Percentiles rank a stretch among this genome's conserved stretches.
These are phyloP conservation scores for Eragrostis curvula DNA, from an alignment of 176 grass and related monocot species.

Conservation along the genomic window DNA sequence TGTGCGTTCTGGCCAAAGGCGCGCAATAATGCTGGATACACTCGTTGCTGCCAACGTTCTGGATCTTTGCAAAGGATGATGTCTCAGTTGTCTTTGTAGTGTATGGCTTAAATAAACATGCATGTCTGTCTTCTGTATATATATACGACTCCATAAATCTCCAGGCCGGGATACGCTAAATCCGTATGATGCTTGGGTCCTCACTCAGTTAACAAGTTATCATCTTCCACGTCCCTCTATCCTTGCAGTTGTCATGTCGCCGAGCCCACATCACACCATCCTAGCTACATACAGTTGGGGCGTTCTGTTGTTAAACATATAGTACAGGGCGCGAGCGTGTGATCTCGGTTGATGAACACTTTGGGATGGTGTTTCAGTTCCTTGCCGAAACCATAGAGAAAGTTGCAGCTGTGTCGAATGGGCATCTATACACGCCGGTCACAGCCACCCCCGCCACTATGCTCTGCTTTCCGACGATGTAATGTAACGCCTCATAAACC, in stretches of 20 bases:
- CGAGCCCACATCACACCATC: background rate
- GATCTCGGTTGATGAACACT: background rate
- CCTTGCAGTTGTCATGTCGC: background rate
- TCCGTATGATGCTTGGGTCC: too few relatives aligned
- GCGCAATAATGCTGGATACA: background rate
- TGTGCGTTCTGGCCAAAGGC: background rate
- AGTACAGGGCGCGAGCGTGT: too few relatives aligned
- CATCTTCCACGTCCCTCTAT: too few relatives aligned
- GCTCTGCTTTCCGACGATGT: background rate
- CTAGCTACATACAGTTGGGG: background rate
- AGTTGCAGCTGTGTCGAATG: background rate
- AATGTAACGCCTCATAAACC: background rate
- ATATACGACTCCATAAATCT: too few relatives aligned
- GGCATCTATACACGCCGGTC: background rate
- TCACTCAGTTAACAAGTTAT: too few relatives aligned
- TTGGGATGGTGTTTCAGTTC: background rate
- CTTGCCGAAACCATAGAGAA: background rate
- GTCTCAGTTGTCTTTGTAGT: too few relatives aligned
- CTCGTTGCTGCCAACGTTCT: background rate
- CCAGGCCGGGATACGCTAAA: too few relatives aligned
- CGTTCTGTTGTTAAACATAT: background rate
- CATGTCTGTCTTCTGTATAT: too few relatives aligned
- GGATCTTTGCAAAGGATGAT: background rate
- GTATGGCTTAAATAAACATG: too few relatives aligned
- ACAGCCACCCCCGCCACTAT: too few relatives aligned